Conservation (phyloP, 1,284 basidiomycete genomes). For the Trametes versicolor region DNA sequence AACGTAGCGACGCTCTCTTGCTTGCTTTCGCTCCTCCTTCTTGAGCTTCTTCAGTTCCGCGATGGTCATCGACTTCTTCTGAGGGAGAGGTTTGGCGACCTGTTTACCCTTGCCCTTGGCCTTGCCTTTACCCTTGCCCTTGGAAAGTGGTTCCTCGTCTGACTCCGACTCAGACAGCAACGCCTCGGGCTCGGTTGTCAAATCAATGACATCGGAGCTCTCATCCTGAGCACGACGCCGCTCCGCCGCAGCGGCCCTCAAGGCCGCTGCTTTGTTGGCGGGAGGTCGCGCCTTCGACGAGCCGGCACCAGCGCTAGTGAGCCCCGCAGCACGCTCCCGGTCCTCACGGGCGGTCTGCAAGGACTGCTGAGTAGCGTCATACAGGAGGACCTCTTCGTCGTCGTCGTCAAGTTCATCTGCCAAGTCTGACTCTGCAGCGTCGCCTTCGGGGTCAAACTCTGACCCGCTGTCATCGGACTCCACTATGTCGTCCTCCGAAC, state of each 20-base stretch:
- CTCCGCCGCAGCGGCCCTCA: constrained; percentile 64
- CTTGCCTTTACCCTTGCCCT: constrained; percentile 41
- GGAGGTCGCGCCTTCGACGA: constrained; percentile 45
- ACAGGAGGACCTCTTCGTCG: constrained; percentile 66
- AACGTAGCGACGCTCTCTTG: constrained; percentile 40
- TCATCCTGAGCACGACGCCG: constrained; percentile 51
- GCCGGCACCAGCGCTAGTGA: constrained; percentile 52
- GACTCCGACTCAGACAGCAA: constrained; percentile 27
- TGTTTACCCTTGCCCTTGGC: constrained; percentile 38
- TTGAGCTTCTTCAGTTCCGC: constrained; percentile 43
- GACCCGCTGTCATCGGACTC: constrained; percentile 69
- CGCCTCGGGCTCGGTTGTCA: constrained; percentile 32
- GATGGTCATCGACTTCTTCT: constrained; percentile 50
- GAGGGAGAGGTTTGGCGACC: constrained; percentile 39
- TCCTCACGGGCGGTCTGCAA: constrained; percentile 50
- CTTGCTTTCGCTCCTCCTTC: constrained; percentile 42
- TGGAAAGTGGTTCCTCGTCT: constrained; percentile 40
- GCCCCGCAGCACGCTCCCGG: constrained; percentile 42
- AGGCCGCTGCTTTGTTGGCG: constrained; percentile 52
- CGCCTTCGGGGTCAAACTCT: constrained; percentile 55
- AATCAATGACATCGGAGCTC: constrained; percentile 47
- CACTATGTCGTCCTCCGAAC: constrained; percentile 52
- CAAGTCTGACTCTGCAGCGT: constrained; percentile 28
- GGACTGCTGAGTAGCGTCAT: constrained; percentile 65
- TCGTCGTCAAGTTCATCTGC: constrained; percentile 43